Evolutionary conservation across 495 filamentous ascomycete genomes (phyloP).

Genomic region (Penicillium maclennaniae): DNA sequence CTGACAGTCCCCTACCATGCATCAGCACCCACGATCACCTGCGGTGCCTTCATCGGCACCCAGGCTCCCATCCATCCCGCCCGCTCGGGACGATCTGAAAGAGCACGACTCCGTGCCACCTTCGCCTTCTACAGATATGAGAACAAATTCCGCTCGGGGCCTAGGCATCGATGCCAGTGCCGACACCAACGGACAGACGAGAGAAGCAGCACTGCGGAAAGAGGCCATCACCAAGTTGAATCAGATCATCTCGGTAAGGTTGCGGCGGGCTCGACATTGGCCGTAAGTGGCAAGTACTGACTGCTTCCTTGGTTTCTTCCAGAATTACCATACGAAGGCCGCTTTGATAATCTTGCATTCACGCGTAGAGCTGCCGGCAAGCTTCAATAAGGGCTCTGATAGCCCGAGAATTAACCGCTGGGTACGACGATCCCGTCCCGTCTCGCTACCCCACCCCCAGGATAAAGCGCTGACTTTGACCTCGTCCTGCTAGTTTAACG

Average conservation of each 20-base stretch:
- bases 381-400: slow-evolving; percentile 54
- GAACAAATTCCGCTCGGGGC: slow-evolving; percentile 37
- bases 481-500: slow-evolving; percentile 66
- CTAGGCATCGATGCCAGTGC: slow-evolving; percentile 40
- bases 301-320: slow-evolving; percentile 7
- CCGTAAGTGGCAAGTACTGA: neutral
- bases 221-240: slow-evolving; percentile 73
- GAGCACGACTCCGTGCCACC: slow-evolving; percentile 47
- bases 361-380: slow-evolving; percentile 64
- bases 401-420: slow-evolving; percentile 78
- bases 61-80: slow-evolving; percentile 61
- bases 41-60: slow-evolving; percentile 54
- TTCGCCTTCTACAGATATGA: slow-evolving; percentile 34
- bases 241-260: slow-evolving; percentile 81
- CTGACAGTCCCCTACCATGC: slow-evolving; percentile 52
- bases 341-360: slow-evolving; percentile 81
- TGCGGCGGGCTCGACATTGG: neutral
- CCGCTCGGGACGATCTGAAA: slow-evolving; percentile 67
- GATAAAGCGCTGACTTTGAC: neutral
- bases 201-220: slow-evolving; percentile 34
- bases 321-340: slow-evolving; percentile 92
- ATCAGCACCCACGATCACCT: slow-evolving; percentile 76
- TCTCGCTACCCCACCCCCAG: neutral
- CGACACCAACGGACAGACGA: slow-evolving; percentile 41
- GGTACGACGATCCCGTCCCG: slow-evolving; percentile 57